Evolutionary conservation across 495 filamentous ascomycete species (phyloP).

Genomic region (Penicillium psychrofluorescens): DNA sequence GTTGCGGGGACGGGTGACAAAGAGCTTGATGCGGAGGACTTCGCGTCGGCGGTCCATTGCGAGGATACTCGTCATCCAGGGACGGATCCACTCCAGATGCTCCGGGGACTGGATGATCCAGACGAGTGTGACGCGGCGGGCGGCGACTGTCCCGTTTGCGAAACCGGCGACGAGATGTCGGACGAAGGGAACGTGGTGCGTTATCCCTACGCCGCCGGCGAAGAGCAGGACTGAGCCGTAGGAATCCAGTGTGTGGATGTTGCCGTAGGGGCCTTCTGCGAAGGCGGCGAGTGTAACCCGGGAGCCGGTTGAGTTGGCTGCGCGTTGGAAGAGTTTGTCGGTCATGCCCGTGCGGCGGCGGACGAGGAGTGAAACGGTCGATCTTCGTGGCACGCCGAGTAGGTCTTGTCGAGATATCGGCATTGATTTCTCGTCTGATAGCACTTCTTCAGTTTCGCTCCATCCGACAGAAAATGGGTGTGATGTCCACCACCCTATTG

Average conservation of each 20-base stretch:
- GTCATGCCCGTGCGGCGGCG: conserved; percentile 86
- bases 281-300: conserved; percentile 49
- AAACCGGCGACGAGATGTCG: conserved; percentile 70
- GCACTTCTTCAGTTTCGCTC: conserved; percentile 45
- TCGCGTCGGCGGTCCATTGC: conserved; percentile 70
- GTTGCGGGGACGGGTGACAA: conserved; percentile 74
- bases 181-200: conserved; percentile 86
- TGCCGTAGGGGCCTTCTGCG: conserved; percentile 85
- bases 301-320: conserved; percentile 29
- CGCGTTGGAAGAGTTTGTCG: conserved; percentile 64
- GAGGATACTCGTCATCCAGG: conserved; percentile 87
- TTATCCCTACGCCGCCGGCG: conserved; percentile 89
- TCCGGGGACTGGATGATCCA: conserved; percentile 89
- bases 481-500: conserved; percentile 70
- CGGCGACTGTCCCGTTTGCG: conserved; percentile 66
- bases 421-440: conserved; percentile 36
- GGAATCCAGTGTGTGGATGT: conserved; percentile 72
- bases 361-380: conserved; percentile 69
- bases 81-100: conserved; percentile 84
- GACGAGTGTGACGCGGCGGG: conserved; percentile 71
- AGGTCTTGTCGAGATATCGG: conserved; percentile 30
- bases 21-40: conserved; percentile 75
- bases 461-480: conserved; percentile 95
- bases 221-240: conserved; percentile 89
- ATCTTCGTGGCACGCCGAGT: conserved; percentile 31